Base-by-base conservation (phyloP, 345 rosid species). In the Gossypium arboreum region DNA sequence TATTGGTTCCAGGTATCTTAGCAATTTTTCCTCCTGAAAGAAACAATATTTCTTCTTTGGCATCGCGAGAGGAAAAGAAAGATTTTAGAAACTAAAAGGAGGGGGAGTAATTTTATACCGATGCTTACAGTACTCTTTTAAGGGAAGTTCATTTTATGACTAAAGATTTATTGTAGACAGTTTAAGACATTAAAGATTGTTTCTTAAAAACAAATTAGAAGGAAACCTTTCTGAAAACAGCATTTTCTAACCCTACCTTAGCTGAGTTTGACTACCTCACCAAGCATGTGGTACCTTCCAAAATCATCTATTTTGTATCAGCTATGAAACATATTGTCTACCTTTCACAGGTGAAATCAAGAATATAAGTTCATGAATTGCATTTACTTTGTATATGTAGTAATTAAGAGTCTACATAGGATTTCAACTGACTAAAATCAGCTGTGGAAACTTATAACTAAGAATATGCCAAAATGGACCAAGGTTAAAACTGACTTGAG, bases 1-100 rank as follows among this genome's bases (percentile, higher is more conserved):
- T 95, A 82, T 84, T 95, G 84, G 88, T 95, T 83, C 99, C 99
- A 83, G 97, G 97, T 92, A 91, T 47, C 41, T 52, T 27, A 2
- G 24, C 51, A 2, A 47, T 13, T 57, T 58, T 58, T 20, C 63
- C 17, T 60, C 44, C 43, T 22, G 34, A 59, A 39, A 47, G 25
- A 18, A 65, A 66, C 54, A 65, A 41, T 55, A 54, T 39, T 63
- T 41, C 12, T 72, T 41, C n/a, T 41, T 18, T 2, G 18, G 64
- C 43, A 50, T 25, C 3, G 16, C 34, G 6, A 39, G 43, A 29
- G 20, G 55, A 16, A 29, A 10, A 20, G 18, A 41, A 65, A 2
- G 12, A 2, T 24, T 18, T 18, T 52, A 41, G 15, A 70, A 70
- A 34, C 2, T 13, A 57, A 16, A 50, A 52, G 44, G 29, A 16